phyloP scores from a whole-genome alignment of 129 eudicot genomes.

The Flaveria trinervia region DNA sequence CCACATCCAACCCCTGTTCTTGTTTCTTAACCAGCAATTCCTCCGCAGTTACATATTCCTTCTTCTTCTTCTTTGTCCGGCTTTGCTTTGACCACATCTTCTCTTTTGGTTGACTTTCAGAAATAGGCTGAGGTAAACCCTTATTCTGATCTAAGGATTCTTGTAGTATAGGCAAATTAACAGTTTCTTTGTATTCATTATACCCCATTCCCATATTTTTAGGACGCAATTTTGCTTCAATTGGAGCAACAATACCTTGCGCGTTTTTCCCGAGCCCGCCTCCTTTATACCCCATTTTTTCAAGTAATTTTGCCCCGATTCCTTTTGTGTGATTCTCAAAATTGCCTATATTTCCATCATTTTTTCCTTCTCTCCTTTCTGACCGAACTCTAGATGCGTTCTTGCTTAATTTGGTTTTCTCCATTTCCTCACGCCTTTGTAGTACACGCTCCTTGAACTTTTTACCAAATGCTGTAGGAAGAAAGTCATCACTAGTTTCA shows the following conservation, averaged over 20 bases:
- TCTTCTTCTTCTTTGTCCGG: slow-evolving; percentile 51
- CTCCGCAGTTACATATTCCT: slow-evolving; percentile 64
- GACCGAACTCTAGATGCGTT: slow-evolving; percentile 36
- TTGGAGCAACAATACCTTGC: slow-evolving; percentile 61
- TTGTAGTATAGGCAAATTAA: slow-evolving; percentile 44
- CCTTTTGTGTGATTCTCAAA: slow-evolving; percentile 80
- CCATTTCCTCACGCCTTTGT: slow-evolving; percentile 60
- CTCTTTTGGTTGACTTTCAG: slow-evolving; percentile 21
- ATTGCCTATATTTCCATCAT: slow-evolving; percentile 48
- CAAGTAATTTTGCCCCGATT: slow-evolving; percentile 67
- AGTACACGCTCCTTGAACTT: slow-evolving; percentile 69
- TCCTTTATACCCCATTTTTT: slow-evolving; percentile 88
- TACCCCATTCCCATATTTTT: slow-evolving; percentile 67
- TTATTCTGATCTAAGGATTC: slow-evolving; percentile 48
- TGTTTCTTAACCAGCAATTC: slow-evolving; percentile 71
- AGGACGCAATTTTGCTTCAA: slow-evolving; percentile 47
- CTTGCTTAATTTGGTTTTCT: slow-evolving; percentile 42
- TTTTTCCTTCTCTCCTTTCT: slow-evolving; percentile 39
- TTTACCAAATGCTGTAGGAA: slow-evolving; percentile 75
- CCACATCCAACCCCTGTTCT: slow-evolving; percentile 66
- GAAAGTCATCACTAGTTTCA: slow-evolving; percentile 39
- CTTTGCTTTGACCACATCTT: slow-evolving; percentile 44
- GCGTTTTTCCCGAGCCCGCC: slow-evolving; percentile 89
- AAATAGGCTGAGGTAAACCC: slow-evolving; percentile 16
- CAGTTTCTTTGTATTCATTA: slow-evolving; percentile 39